Percentiles rank a stretch among this genome's conserved stretches.
phyloP scores from a whole-genome alignment of 2,329 filamentous ascomycete species.

The Pseudogymnoascus sp. region DNA sequence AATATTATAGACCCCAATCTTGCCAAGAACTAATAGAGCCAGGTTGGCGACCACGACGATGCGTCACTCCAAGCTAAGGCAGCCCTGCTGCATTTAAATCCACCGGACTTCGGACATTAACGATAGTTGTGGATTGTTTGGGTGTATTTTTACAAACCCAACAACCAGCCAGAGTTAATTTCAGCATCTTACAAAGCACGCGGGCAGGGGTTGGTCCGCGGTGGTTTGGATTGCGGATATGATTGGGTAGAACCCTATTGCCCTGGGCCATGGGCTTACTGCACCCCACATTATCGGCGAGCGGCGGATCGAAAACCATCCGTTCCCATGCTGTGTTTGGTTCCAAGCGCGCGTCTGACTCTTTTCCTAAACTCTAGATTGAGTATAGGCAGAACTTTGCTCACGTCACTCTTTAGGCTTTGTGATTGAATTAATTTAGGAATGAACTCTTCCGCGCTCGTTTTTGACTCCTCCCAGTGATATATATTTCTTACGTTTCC shows the following conservation, averaged over 20 bases:
- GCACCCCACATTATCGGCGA: constrained; percentile 1
- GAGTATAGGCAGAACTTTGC: constrained; percentile 6
- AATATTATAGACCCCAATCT: neutral
- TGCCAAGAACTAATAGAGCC: neutral
- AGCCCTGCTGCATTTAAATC: neutral
- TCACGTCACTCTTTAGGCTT: neutral
- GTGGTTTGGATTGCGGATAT: neutral
- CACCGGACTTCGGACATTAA: neutral
- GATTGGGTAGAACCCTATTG: neutral
- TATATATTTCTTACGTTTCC: neutral
- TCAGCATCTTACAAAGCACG: constrained; percentile 2
- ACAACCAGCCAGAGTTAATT: neutral
- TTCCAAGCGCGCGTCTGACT: neutral
- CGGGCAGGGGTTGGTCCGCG: too few relatives aligned
- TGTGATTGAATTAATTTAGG: neutral
- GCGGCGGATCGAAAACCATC: neutral
- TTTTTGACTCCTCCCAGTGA: neutral
- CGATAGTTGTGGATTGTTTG: neutral
- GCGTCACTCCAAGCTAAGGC: neutral
- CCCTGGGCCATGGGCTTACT: neutral
- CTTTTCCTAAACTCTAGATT: neutral
- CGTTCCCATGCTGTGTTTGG: neutral
- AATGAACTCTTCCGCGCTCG: neutral
- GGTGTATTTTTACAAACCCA: neutral
- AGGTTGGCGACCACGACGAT: neutral